phyloP scores from a whole-genome alignment of 768 basidiomycete genomes.

The Cystobasidium tubakii region DNA sequence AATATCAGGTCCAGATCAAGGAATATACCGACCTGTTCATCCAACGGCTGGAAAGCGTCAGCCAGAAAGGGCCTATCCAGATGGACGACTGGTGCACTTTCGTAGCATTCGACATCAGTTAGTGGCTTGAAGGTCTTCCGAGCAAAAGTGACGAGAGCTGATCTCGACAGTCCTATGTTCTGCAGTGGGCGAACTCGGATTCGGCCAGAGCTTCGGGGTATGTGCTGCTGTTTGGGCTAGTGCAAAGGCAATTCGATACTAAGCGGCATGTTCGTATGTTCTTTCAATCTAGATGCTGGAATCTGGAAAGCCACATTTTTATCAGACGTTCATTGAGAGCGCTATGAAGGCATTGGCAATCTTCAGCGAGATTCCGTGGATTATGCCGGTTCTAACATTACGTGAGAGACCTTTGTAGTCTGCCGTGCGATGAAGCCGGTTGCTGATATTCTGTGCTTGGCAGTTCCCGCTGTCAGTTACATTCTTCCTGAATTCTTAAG shows the following conservation, averaged over 20 bases:
- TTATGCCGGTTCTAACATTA: background rate
- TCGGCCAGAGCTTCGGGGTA: background rate
- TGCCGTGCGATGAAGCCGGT: background rate
- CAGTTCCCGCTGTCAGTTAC: background rate
- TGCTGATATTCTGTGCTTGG: background rate
- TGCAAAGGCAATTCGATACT: no score
- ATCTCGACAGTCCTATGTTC: background rate
- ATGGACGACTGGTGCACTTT: slow-evolving; percentile 4
- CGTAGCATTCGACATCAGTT: background rate
- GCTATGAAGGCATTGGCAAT: background rate
- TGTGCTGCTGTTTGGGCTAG: background rate
- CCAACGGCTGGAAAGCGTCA: background rate
- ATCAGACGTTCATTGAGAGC: background rate
- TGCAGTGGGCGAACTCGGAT: background rate
- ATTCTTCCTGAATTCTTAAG: no score
- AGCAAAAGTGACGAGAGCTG: background rate
- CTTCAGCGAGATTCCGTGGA: slow-evolving; percentile 1
- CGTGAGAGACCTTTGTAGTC: background rate
- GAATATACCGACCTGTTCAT: slow-evolving; percentile 1
- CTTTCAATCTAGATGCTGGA: slow-evolving; percentile 1
- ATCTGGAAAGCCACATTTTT: background rate
- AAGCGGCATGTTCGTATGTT: no score
- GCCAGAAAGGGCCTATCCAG: background rate
- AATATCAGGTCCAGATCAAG: background rate
- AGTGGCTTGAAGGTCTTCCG: background rate